These are phyloP conservation scores for Phytophthora idaei DNA, from an alignment of 352 stramenopile genomes.

Conservation along the genomic window DNA sequence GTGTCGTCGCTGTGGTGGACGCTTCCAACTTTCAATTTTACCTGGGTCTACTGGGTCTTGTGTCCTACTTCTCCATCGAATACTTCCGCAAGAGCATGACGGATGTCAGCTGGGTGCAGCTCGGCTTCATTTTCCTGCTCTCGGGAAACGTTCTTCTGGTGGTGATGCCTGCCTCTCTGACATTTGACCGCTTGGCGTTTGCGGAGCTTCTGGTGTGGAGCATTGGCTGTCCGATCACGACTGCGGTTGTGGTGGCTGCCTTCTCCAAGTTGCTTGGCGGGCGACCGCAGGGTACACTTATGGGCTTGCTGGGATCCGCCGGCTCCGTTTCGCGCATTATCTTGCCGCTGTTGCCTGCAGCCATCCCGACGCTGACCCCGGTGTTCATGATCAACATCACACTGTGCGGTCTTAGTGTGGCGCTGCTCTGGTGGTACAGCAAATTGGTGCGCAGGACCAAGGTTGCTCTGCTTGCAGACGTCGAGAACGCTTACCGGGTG, in stretches of 20 bases:
- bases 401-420: constrained; percentile 63
- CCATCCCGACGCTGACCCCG: constrained; percentile 66
- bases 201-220: constrained; percentile 83
- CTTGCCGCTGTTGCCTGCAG: constrained; percentile 70
- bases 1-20: constrained; percentile 55
- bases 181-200: constrained; percentile 58
- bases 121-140: constrained; percentile 69
- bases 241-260: constrained; percentile 71
- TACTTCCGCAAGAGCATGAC: constrained; percentile 70
- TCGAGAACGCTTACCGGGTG: constrained; percentile 39
- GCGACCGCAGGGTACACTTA: constrained; percentile 78
- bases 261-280: constrained; percentile 82
- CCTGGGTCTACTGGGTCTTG: constrained; percentile 67
- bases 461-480: constrained; percentile 46
- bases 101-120: constrained; percentile 75
- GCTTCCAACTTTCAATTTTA: constrained; percentile 88
- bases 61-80: constrained; percentile 84
- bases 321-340: constrained; percentile 79
- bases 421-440: constrained; percentile 72
- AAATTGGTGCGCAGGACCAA: constrained; percentile 61
- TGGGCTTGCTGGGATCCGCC: constrained; percentile 77
- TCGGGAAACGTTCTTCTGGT: constrained; percentile 65
- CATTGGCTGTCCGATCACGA: constrained; percentile 80
- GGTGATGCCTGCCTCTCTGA: constrained; percentile 42
- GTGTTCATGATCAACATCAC: constrained; percentile 81